A percentile compares a stretch with the other conserved stretches of the same genome.
These are phyloP conservation scores for Oryza meyeriana DNA, from an alignment of 176 grass and related monocot species.

Conservation along the genomic window DNA sequence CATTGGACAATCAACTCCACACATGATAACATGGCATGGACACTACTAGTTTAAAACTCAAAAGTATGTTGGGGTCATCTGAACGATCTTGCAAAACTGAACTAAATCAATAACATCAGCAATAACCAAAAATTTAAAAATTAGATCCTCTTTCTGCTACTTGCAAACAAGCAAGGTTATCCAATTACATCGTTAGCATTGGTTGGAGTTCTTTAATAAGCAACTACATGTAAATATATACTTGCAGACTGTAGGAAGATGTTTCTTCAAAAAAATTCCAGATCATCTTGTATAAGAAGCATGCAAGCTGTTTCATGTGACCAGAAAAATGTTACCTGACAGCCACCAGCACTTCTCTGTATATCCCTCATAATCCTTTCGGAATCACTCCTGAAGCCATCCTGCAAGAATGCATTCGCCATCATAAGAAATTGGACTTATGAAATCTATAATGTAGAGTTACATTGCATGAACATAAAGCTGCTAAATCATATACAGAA, in stretches of 20 bases:
- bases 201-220: neutral
- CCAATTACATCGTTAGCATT: neutral
- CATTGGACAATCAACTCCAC: neutral
- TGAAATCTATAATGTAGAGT: neutral
- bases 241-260: neutral
- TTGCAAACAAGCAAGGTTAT: neutral
- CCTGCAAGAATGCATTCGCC: constrained; percentile 44
- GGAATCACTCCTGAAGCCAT: constrained; percentile 88
- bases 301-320: constrained; percentile 16
- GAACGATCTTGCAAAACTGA: neutral
- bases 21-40: neutral
- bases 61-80: neutral
- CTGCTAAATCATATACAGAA: neutral
- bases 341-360: constrained; percentile 56
- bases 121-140: neutral
- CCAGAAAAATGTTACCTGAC: constrained; percentile 61
- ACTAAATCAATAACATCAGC: neutral
- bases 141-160: neutral
- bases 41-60: neutral
- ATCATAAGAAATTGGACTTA: constrained; percentile 13
- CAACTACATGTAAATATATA: constrained; percentile 24
- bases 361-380: constrained; percentile 93
- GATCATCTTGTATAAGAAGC: neutral
- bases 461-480: neutral
- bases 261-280: neutral